Conservation (phyloP, 2,329 filamentous ascomycete species). For the Alternaria consortialis region DNA sequence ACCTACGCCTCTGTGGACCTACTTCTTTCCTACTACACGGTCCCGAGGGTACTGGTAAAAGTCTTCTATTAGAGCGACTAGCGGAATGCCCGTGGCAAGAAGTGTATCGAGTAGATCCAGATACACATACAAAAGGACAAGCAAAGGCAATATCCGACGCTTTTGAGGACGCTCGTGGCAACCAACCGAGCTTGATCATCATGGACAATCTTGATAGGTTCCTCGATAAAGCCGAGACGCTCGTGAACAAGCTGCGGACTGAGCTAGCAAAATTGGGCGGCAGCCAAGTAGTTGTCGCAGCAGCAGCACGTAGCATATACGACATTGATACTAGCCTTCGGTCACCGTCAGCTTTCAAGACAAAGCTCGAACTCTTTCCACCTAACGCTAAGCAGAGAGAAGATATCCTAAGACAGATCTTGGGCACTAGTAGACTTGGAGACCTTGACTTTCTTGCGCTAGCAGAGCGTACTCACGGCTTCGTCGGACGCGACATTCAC, state of each 20-base stretch:
- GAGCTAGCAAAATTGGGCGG: conserved; percentile 62
- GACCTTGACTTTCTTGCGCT: conserved; percentile 62
- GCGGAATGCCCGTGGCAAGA: conserved; percentile 73
- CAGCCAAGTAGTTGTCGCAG: conserved; percentile 74
- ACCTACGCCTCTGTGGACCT: conserved; percentile 45
- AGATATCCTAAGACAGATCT: conserved; percentile 70
- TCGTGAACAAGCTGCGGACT: conserved; percentile 32
- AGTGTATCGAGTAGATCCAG: conserved; percentile 68
- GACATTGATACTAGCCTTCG: conserved; percentile 76
- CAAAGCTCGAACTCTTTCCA: conserved; percentile 77
- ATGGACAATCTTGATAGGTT: conserved; percentile 81
- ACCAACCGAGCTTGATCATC: conserved; percentile 78
- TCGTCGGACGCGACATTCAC: conserved; percentile 80
- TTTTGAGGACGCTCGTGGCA: conserved; percentile 73
- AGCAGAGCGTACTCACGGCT: conserved; percentile 83
- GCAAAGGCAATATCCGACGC: conserved; percentile 68
- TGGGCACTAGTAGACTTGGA: conserved; percentile 58
- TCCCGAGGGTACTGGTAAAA: conserved; percentile 85
- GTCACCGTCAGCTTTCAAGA: conserved; percentile 69
- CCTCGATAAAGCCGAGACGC: conserved; percentile 42
- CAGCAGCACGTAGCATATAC: conserved; percentile 75
- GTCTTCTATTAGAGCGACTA: conserved; percentile 74
- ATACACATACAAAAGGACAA: conserved; percentile 54
- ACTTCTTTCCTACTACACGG: conserved; percentile 79
- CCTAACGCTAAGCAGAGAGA: conserved; percentile 75